phyloP scores from a whole-genome alignment of 495 filamentous ascomycete genomes.

The Lindgomyces ingoldianus region DNA sequence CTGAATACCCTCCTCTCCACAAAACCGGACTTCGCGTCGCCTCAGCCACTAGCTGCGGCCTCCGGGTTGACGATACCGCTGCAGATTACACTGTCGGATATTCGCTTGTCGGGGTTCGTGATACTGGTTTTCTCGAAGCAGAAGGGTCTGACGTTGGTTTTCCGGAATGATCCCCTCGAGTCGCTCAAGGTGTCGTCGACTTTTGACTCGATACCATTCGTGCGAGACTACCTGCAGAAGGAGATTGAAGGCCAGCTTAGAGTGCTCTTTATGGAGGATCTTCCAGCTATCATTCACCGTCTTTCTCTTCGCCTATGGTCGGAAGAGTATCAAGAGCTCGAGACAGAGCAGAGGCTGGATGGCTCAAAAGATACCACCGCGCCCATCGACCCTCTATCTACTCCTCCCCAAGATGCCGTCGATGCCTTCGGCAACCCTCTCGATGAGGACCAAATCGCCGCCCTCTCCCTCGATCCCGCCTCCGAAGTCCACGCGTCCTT shows the following conservation, averaged over 20 bases:
- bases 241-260: conserved; percentile 95
- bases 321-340: conserved; percentile 72
- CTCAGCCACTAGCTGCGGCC: conserved; percentile 86
- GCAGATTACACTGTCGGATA: conserved; percentile 93
- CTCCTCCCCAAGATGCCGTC: conserved; percentile 74
- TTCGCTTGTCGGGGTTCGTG: conserved; percentile 95
- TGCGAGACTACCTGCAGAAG: conserved; percentile 93
- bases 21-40: conserved; percentile 87
- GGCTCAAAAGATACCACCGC: conserved; percentile 51
- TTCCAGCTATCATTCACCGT: conserved; percentile 93
- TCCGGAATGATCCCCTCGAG: conserved; percentile 96
- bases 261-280: conserved; percentile 93
- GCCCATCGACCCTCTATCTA: conserved; percentile 74
- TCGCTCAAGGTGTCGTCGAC: conserved; percentile 98
- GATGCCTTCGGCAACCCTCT: conserved; percentile 74
- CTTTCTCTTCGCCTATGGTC: conserved; percentile 88
- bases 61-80: conserved; percentile 93
- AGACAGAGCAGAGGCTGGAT: conserved; percentile 55
- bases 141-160: conserved; percentile 94
- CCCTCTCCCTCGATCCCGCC: conserved; percentile 71
- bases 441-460: conserved; percentile 65
- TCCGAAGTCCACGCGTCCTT: conserved; percentile 80
- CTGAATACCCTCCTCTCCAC: conserved; percentile 92
- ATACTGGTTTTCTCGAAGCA: conserved; percentile 96
- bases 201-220: conserved; percentile 97